Evolutionary conservation across 768 basidiomycete species (phyloP), one percentile per base, ranked within the genome.

Genomic region (Pleurotus sapidus): DNA sequence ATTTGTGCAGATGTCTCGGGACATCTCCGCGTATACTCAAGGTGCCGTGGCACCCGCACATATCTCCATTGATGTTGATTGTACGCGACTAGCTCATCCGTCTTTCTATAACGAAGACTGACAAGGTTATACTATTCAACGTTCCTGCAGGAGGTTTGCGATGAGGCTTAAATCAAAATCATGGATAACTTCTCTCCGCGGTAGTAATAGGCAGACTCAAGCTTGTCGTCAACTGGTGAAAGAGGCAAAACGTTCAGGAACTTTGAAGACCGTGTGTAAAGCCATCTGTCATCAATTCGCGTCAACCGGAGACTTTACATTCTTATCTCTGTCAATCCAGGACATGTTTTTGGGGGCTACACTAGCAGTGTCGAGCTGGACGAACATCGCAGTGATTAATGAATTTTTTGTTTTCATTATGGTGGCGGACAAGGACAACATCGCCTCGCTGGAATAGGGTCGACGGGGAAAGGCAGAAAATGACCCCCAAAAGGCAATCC

Each of bases 91-190:
- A 48, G 39, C 25, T 55, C 50, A 42, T 23, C 55, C 57, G 49
- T 37, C 51, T 17, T 57, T 42, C 57, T 55, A 55, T 51, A 46
- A 37, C 37, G 46, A 57, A 57, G 55, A 59, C 11, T n/a, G 20
- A n/a, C n/a, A 45, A 45, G 42, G 30, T 34, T 34, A 34, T 34
- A 34, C 30, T 34, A 11, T 34, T 34, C 30, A 34, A 34, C 30
- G 30, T 11, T 34, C 30, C 30, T 34, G 30, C 30, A 34, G 30
- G 30, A 34, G 30, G 30, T 34, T 34, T 34, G 30, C 9, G 30
- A 34, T 11, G 30, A 34, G 30, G 30, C 30, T 34, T 34, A 34
- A 34, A 34, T 34, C 30, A 17, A 17, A 6, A 23, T 45, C 42
- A 23, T 45, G 15, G 24, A 42, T 54, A 54, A 39, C 34, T 39